These are phyloP conservation scores for Aeschynomene evenia DNA, from an alignment of 306 rosid species.

Conservation along the genomic window DNA sequence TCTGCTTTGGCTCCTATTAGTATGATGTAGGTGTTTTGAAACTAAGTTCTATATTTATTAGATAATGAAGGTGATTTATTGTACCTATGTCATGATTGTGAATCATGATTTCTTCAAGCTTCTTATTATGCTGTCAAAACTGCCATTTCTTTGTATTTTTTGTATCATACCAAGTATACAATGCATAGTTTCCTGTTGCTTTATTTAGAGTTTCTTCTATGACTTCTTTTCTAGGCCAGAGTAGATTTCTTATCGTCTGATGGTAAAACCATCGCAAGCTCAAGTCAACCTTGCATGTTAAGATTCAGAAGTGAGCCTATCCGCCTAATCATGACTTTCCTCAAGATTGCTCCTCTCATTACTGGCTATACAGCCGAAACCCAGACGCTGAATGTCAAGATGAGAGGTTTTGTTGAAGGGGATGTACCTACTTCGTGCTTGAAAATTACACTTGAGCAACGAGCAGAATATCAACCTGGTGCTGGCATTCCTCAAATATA, in stretches of 20 bases:
- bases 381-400: conserved; percentile 61
- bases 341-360: conserved; percentile 66
- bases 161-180: conserved; percentile 1
- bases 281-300: conserved; percentile 76
- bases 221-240: conserved; percentile 49
- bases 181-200: neutral
- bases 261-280: conserved; percentile 70
- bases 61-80: neutral
- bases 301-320: conserved; percentile 73
- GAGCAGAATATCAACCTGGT: conserved; percentile 66
- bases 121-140: conserved; percentile 12
- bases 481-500: conserved; percentile 90
- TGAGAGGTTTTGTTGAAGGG: conserved; percentile 65
- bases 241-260: conserved; percentile 50
- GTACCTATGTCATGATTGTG: neutral
- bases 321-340: conserved; percentile 56
- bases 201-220: conserved; percentile 16
- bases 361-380: conserved; percentile 67
- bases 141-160: neutral
- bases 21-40: neutral
- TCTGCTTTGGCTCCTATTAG: neutral
- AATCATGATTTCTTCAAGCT: neutral
- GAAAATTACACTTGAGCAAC: conserved; percentile 67
- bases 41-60: too few species aligned
- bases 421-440: conserved; percentile 63